Evolutionary conservation across 2,329 filamentous ascomycete species (phyloP).

Genomic region (Diaporthe citriasiana): DNA sequence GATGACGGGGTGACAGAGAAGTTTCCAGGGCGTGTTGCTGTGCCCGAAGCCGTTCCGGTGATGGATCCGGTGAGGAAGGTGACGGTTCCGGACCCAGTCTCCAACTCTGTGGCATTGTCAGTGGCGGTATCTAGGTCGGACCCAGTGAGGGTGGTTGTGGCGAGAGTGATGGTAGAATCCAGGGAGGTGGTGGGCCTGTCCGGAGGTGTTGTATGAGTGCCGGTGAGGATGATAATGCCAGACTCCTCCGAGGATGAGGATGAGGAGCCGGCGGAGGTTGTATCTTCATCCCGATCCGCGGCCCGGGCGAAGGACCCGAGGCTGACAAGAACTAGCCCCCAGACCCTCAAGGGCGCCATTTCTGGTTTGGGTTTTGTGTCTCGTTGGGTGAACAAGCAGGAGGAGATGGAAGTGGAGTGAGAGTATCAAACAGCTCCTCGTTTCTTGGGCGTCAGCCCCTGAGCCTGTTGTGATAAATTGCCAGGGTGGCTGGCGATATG

Average conservation of each 20-base stretch:
- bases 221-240: conserved; percentile 55
- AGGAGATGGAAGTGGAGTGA: background rate
- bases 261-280: background rate
- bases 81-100: conserved; percentile 50
- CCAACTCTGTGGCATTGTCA: conserved; percentile 50
- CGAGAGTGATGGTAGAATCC: conserved; percentile 57
- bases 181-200: conserved; percentile 57
- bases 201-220: conserved; percentile 48
- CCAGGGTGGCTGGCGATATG: background rate
- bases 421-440: conserved; percentile 12
- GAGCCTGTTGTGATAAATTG: background rate
- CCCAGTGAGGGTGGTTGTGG: conserved; percentile 47
- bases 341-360: conserved; percentile 41
- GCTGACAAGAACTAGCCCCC: conserved; percentile 38
- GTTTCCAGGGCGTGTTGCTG: conserved; percentile 53
- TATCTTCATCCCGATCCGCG: conserved; percentile 20
- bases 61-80: conserved; percentile 63
- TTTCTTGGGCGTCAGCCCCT: conserved; percentile 1
- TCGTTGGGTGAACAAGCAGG: background rate
- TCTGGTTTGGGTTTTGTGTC: background rate
- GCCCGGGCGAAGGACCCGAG: conserved; percentile 37
- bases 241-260: conserved; percentile 30
- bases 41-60: conserved; percentile 56
- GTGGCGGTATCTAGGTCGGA: conserved; percentile 43
- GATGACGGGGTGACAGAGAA: conserved; percentile 59